These are phyloP conservation scores for Diplocarpon rosae DNA, from an alignment of 2,329 filamentous ascomycete species.

Conservation along the genomic window DNA sequence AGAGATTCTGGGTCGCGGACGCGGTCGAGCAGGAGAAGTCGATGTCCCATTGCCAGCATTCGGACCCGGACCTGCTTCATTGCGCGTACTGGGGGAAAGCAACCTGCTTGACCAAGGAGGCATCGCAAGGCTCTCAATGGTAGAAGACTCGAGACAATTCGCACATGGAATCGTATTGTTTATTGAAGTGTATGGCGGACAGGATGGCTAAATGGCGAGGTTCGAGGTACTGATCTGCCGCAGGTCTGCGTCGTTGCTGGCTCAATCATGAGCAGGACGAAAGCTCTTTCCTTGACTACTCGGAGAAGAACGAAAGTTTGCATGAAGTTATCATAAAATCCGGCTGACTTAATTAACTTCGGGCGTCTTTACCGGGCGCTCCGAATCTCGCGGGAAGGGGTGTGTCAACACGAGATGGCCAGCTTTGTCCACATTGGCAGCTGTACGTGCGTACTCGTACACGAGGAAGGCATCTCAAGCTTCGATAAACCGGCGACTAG, in stretches of 20 bases:
- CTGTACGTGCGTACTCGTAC: too few relatives aligned
- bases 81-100: conserved; percentile 21
- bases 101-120: conserved; percentile 25
- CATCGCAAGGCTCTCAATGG: conserved; percentile 22
- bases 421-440: too few relatives aligned
- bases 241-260: too few relatives aligned
- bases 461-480: neutral
- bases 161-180: conserved; percentile 11
- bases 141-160: conserved; percentile 8
- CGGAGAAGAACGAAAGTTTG: too few relatives aligned
- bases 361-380: too few relatives aligned
- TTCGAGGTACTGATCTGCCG: conserved; percentile 4
- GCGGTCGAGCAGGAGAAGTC: conserved; percentile 14
- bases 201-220: conserved; percentile 1
- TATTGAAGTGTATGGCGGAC: conserved; percentile 14
- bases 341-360: too few relatives aligned
- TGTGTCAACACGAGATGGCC: too few relatives aligned
- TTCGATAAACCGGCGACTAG: neutral
- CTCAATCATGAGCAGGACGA: neutral
- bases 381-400: too few relatives aligned
- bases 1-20: conserved; percentile 18
- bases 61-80: conserved; percentile 11
- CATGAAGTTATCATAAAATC: too few relatives aligned
- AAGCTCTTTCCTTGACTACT: neutral
- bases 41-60: conserved; percentile 5